Evolutionary conservation across 129 eudicot species (phyloP), one percentile per base, ranked within the genome.

Genomic region (Lactuca saligna): DNA sequence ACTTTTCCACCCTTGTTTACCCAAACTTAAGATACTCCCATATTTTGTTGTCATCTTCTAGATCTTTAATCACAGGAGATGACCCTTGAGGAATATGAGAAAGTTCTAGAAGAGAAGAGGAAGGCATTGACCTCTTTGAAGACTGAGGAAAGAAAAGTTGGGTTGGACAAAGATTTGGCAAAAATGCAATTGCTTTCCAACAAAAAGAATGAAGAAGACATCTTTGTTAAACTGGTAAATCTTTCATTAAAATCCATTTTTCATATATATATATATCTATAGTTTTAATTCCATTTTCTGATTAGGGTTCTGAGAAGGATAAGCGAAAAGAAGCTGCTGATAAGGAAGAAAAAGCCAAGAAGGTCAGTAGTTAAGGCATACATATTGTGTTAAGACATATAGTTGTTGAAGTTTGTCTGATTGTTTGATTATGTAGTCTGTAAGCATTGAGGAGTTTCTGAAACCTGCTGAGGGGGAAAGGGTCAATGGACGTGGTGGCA

Each of bases 41-140:
- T 53, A 13, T 53, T 33, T 53, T 33, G 20, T 41, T 63, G 13
- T 41, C 3, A 33, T 48, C 25, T 7, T 29, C 35, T 54, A 2
- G 14, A 63, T 38, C 0, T 57, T 20, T 10, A 3, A 11, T 46
- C 57, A 58, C 66, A 91, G 98, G 87, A 86, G 78, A 88, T 92
- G 96, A 92, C 98, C 3, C 69, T 92, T 58, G 98, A 88, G 75
- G 98, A 92, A 81, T 92, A 92, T 46, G 91, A 92, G 84, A 92
- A 86, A 68, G 85, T 92, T 15, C 83, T 76, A 7, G 96, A 88
- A 70, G 98, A 92, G 84, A 92, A 88, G 82, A 86, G 98, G 67
- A 92, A 82, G 65, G 88, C 89, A 0, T 73, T 92, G 82, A 54
- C 70, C 15, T 66, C 88, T 3, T 69, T 74, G 29, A 92, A 86